Evolutionary conservation across 805 yeast genomes (phyloP).

Genomic region (Saturnispora saitoi): DNA sequence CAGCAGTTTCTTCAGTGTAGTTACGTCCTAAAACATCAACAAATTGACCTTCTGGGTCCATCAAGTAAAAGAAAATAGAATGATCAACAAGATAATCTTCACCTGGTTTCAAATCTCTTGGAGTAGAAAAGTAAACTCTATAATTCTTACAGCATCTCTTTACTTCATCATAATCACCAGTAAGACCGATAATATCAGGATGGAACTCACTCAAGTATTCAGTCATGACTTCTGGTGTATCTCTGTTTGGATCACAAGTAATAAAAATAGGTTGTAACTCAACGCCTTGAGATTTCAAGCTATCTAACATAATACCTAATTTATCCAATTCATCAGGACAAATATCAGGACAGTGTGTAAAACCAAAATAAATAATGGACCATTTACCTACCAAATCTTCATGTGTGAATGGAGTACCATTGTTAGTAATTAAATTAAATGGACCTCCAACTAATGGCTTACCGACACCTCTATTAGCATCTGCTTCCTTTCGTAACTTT

Average conservation of each 20-base stretch:
- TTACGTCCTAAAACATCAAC: slow-evolving; percentile 93
- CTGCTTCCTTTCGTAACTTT: slow-evolving; percentile 68
- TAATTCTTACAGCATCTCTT: slow-evolving; percentile 80
- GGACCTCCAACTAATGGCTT: slow-evolving; percentile 92
- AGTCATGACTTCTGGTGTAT: slow-evolving; percentile 75
- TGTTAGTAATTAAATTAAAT: slow-evolving; percentile 60
- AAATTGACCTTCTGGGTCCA: slow-evolving; percentile 98
- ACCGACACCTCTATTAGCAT: slow-evolving; percentile 80
- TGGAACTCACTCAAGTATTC: slow-evolving; percentile 86
- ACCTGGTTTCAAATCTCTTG: slow-evolving; percentile 87
- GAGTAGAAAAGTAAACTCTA: slow-evolving; percentile 96
- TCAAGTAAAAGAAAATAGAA: slow-evolving; percentile 90
- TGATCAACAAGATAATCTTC: slow-evolving; percentile 96
- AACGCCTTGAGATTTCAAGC: slow-evolving; percentile 49
- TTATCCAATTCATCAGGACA: slow-evolving; percentile 98
- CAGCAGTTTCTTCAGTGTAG: slow-evolving; percentile 70
- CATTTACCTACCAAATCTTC: slow-evolving; percentile 70
- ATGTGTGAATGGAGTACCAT: slow-evolving; percentile 70
- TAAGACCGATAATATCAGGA: slow-evolving; percentile 78
- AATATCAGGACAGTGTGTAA: slow-evolving; percentile 96
- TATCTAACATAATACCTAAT: slow-evolving; percentile 62
- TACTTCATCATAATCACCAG: slow-evolving; percentile 82
- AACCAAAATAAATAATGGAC: slow-evolving; percentile 87
- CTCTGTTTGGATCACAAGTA: slow-evolving; percentile 96
- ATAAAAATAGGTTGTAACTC: slow-evolving; percentile 80